Percentiles rank a stretch among this genome's conserved stretches.
These are phyloP conservation scores for Cucurbita pepo DNA, from an alignment of 306 rosid species.

Conservation along the genomic window DNA sequence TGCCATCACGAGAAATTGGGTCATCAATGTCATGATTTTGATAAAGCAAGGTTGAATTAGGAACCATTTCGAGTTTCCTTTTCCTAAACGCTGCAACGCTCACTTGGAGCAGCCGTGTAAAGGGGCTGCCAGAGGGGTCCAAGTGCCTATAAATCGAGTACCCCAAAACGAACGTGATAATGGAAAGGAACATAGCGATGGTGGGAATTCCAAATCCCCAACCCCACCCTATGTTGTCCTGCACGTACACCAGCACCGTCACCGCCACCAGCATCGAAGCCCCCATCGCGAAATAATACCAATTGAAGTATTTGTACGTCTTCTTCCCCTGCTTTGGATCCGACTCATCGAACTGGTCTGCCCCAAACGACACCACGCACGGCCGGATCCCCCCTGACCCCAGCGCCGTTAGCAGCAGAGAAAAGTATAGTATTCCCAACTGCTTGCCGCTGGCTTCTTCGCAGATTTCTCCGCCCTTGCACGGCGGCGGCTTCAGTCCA, in stretches of 20 bases:
- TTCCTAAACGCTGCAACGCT: constrained; percentile 51
- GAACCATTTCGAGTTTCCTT: constrained; percentile 26
- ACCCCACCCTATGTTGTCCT: constrained; percentile 91
- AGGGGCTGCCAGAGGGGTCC: constrained; percentile 77
- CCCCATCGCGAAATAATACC: constrained; percentile 95
- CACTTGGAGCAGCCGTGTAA: constrained; percentile 71
- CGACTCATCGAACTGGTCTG: constrained; percentile 71
- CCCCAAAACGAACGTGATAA: constrained; percentile 40
- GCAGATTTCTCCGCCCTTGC: constrained; percentile 38
- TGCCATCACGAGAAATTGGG: constrained; percentile 45
- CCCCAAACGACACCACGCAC: constrained; percentile 89
- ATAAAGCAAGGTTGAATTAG: constrained; percentile 23
- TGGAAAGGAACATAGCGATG: constrained; percentile 61
- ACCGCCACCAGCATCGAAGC: constrained; percentile 62
- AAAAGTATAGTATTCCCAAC: constrained; percentile 34
- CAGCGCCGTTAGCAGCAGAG: constrained; percentile 43
- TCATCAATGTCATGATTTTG: constrained; percentile 62
- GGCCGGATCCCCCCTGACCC: constrained; percentile 99
- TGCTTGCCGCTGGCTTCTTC: constrained; percentile 48
- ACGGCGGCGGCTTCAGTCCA: constrained; percentile 58
- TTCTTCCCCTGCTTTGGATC: constrained; percentile 50
- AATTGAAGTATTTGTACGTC: constrained; percentile 82
- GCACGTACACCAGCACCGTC: constrained; percentile 73
- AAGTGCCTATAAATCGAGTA: constrained; percentile 74
- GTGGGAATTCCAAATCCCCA: constrained; percentile 77